phyloP scores from a whole-genome alignment of 306 rosid species.

The Prunus davidiana region DNA sequence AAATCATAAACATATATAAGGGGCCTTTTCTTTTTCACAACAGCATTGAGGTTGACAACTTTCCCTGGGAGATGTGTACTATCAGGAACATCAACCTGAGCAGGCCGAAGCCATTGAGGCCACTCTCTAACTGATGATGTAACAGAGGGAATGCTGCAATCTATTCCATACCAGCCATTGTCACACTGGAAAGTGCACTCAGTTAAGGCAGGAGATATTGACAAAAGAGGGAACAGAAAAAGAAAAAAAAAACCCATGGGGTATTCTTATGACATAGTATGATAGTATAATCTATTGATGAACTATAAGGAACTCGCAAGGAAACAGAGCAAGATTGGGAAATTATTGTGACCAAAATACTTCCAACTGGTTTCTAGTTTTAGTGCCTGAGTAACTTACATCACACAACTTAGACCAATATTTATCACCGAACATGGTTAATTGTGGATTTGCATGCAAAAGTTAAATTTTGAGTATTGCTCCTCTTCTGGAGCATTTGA shows the following conservation, averaged over 20 bases:
- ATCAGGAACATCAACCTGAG: slow-evolving; percentile 62
- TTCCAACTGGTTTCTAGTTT: no score
- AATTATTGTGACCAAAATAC: neutral
- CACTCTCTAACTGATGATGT: slow-evolving; percentile 65
- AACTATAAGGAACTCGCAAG: neutral
- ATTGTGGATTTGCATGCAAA: neutral
- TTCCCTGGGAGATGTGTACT: slow-evolving; percentile 35
- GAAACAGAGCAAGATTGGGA: neutral
- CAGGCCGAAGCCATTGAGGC: slow-evolving; percentile 96
- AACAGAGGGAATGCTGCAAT: slow-evolving; percentile 89
- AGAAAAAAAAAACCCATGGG: no score
- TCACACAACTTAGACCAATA: neutral
- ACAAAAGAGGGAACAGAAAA: neutral
- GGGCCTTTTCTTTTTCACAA: slow-evolving; percentile 79
- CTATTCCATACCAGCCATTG: slow-evolving; percentile 93
- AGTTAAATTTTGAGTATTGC: neutral
- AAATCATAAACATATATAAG: slow-evolving; percentile 87
- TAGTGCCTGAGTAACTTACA: neutral
- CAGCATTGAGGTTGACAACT: slow-evolving; percentile 47
- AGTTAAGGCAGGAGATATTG: slow-evolving; percentile 24
- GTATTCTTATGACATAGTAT: neutral
- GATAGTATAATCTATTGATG: neutral
- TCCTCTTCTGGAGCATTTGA: neutral
- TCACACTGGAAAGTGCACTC: slow-evolving; percentile 64
- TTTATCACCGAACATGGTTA: no score